These are phyloP conservation scores for Paracamarosporium sp. DNA, from an alignment of 2,329 filamentous ascomycete species.

Conservation along the genomic window DNA sequence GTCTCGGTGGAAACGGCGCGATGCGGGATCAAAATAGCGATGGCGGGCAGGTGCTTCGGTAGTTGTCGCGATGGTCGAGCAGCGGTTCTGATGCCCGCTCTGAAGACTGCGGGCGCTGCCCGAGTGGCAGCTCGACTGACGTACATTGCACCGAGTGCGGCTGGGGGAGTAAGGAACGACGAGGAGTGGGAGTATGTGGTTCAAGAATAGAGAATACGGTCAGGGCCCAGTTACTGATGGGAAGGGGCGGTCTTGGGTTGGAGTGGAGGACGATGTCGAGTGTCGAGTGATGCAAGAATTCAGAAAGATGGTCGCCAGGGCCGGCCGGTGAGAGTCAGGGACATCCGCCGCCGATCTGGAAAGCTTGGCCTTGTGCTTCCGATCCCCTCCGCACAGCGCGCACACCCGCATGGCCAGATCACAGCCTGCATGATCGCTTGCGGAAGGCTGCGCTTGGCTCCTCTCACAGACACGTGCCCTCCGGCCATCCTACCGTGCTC, in stretches of 20 bases:
- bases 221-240: conserved; percentile 11
- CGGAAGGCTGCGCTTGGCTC: background rate
- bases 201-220: conserved; percentile 7
- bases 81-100: conserved; percentile 51
- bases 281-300: conserved; percentile 14
- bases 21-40: conserved; percentile 64
- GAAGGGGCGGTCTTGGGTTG: too few species aligned
- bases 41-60: conserved; percentile 60
- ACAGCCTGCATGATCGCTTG: background rate
- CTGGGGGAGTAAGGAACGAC: conserved; percentile 24
- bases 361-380: conserved; percentile 23
- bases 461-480: background rate
- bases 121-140: conserved; percentile 52
- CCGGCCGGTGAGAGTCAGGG: conserved; percentile 10
- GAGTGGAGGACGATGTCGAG: too few species aligned
- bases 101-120: conserved; percentile 56
- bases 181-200: conserved; percentile 3
- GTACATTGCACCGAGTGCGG: conserved; percentile 51
- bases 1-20: conserved; percentile 65
- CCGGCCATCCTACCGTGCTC: background rate
- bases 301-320: conserved; percentile 10
- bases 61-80: conserved; percentile 51
- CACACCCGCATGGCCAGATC: background rate
- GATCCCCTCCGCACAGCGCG: conserved; percentile 1
- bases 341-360: conserved; percentile 19